Evolutionary conservation across 192 early-diverging fungal species (phyloP), one percentile per base, ranked within the genome.

Genomic region (Funneliformis geosporum): DNA sequence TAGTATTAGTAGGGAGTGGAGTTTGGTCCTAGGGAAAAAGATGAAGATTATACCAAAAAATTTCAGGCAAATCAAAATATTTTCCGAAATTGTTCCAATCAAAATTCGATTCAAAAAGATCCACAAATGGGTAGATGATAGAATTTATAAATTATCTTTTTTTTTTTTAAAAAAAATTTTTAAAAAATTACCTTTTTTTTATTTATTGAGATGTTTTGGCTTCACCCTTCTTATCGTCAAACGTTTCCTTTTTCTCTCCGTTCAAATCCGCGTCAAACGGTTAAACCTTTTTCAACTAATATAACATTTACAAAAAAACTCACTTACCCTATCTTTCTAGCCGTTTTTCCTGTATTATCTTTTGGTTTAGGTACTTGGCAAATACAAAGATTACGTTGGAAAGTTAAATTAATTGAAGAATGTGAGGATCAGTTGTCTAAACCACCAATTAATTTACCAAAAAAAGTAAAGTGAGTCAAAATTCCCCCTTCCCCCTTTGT

Each of bases 311-410:
- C 16, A 21, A 1, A 55, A 55, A 55, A 21, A 55, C 16, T 9
- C 43, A 44, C 43, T 1, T 6, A 44, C 5, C 43, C 50, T 55
- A 69, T 69, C 42, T 43, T 69, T 23, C 9, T 86, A 62, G 81
- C 83, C 14, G 64, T 86, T 50, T 75, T 90, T 62, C 91, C 91
- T 1, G 83, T 90, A 50, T 82, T 88, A 68, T 87, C 90, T 0
- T 91, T 95, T 85, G 91, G 90, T 2, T 85, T 96, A 4, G 95
- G 95, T 5, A 90, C 91, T 10, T 96, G 96, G 96, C 96, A 98
- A 83, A 88, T 94, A 2, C 91, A 95, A 77, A 87, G 96, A 23
- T 86, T 98, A 61, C 89, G 90, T 60, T 98, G 95, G 95, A 98
- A 98, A 86, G 85, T 92, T 10, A 86, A 89, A 28, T 85, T 96